Conservation (phyloP, 345 rosid species). For the Ceriops tagal region DNA sequence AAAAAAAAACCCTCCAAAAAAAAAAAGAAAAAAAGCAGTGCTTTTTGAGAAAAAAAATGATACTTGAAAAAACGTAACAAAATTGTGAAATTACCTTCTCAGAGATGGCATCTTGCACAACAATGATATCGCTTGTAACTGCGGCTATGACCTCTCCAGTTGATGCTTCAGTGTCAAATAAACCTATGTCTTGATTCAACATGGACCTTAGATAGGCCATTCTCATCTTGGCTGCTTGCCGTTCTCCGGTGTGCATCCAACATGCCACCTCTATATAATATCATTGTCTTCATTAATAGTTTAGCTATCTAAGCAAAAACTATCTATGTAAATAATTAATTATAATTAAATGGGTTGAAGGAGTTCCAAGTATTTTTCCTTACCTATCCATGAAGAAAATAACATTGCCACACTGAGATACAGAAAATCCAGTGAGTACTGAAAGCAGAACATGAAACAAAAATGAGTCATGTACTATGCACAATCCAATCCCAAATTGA, state of each 20-base stretch:
- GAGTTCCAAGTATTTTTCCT: neutral
- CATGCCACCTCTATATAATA: conserved; percentile 82
- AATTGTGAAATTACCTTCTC: conserved; percentile 60
- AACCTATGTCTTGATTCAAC: conserved; percentile 86
- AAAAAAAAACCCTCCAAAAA: too few species aligned
- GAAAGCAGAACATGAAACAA: conserved; percentile 28
- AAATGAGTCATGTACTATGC: neutral
- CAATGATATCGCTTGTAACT: conserved; percentile 76
- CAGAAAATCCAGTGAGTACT: conserved; percentile 96
- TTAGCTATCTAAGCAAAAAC: neutral
- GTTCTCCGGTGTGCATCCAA: conserved; percentile 97
- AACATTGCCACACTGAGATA: conserved; percentile 83
- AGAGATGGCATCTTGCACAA: conserved; percentile 94
- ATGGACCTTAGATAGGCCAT: conserved; percentile 80
- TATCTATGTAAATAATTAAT: neutral
- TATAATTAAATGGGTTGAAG: neutral
- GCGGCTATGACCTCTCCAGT: conserved; percentile 91
- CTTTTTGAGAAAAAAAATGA: neutral
- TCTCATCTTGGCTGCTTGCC: conserved; percentile 94
- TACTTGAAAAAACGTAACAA: neutral
- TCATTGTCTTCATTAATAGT: neutral
- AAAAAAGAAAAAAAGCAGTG: too few species aligned
- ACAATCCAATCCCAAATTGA: neutral
- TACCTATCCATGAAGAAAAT: conserved; percentile 94
- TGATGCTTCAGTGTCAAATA: conserved; percentile 87